Evolutionary conservation across 495 filamentous ascomycete species (phyloP).

Genomic region (Neurospora pannonica): DNA sequence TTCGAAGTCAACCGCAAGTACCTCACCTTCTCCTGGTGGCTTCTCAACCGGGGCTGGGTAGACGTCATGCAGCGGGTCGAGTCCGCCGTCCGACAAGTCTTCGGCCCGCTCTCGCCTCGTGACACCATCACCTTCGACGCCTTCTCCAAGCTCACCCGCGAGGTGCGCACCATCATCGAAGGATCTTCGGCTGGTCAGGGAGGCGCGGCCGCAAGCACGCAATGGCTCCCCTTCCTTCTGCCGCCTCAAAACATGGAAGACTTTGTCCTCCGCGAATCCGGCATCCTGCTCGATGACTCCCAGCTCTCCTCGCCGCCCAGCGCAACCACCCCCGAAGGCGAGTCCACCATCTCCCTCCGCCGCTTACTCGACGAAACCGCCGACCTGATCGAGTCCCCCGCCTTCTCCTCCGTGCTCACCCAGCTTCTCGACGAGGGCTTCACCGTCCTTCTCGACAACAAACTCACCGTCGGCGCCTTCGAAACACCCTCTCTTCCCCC

Average conservation of each 20-base stretch:
- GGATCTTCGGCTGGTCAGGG: constrained; percentile 52
- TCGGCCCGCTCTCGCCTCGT: constrained; percentile 74
- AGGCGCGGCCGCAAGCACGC: constrained; percentile 31
- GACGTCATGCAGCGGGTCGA: constrained; percentile 71
- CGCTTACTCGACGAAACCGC: constrained; percentile 92
- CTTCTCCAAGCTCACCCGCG: constrained; percentile 66
- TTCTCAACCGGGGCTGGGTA: constrained; percentile 84
- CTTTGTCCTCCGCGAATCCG: constrained; percentile 73
- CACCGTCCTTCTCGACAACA: constrained; percentile 66
- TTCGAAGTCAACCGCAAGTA: constrained; percentile 92
- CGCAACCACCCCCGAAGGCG: constrained; percentile 12
- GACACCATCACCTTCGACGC: constrained; percentile 74
- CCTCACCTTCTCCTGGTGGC: constrained; percentile 95
- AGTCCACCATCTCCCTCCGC: constrained; percentile 51
- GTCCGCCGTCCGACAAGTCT: constrained; percentile 71
- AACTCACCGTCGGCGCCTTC: constrained; percentile 70
- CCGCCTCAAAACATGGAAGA: constrained; percentile 69
- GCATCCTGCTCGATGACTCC: constrained; percentile 50
- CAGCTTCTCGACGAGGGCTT: constrained; percentile 82
- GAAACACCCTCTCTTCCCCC: constrained; percentile 43
- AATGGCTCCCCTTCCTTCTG: constrained; percentile 81
- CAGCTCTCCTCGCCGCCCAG: background rate
- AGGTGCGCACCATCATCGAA: constrained; percentile 78
- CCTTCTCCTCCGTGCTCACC: constrained; percentile 73
- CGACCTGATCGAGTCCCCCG: constrained; percentile 88